Conservation (phyloP, 768 basidiomycete species). For the Exsudoporus frostii region DNA sequence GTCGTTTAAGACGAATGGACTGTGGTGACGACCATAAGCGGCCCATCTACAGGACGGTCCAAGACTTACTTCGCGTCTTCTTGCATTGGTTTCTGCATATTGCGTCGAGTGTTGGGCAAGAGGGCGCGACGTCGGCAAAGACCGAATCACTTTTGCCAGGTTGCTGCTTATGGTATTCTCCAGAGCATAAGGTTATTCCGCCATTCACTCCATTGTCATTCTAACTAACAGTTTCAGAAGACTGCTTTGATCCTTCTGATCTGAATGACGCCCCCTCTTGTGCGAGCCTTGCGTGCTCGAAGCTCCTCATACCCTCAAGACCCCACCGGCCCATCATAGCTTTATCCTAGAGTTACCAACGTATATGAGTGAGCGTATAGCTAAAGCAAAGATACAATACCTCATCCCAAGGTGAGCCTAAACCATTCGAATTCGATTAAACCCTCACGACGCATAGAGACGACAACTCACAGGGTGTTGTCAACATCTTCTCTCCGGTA, state of each 20-base stretch:
- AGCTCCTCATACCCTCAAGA: slow-evolving; percentile 85
- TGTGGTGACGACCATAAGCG: slow-evolving; percentile 16
- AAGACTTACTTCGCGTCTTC: slow-evolving; percentile 31
- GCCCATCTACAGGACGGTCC: background rate
- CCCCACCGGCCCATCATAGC: slow-evolving; percentile 94
- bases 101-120: background rate
- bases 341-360: slow-evolving; percentile 60
- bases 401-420: slow-evolving; percentile 94
- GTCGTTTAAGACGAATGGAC: slow-evolving; percentile 59
- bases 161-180: background rate
- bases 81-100: slow-evolving; percentile 30
- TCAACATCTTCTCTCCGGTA: slow-evolving; percentile 97
- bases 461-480: slow-evolving; percentile 79
- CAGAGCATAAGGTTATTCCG: background rate
- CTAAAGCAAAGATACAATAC: slow-evolving; percentile 33
- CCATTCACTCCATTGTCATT: background rate
- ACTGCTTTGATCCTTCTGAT: background rate
- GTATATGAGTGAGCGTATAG: background rate
- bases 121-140: slow-evolving; percentile 19
- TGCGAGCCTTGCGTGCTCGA: slow-evolving; percentile 67
- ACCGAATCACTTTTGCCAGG: slow-evolving; percentile 18
- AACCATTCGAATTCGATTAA: slow-evolving; percentile 6
- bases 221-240: background rate
- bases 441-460: background rate
- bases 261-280: slow-evolving; percentile 44